Evolutionary conservation across 2,329 filamentous ascomycete species (phyloP), one percentile per base, ranked within the genome.

Genomic region (Trichoderma sp.): DNA sequence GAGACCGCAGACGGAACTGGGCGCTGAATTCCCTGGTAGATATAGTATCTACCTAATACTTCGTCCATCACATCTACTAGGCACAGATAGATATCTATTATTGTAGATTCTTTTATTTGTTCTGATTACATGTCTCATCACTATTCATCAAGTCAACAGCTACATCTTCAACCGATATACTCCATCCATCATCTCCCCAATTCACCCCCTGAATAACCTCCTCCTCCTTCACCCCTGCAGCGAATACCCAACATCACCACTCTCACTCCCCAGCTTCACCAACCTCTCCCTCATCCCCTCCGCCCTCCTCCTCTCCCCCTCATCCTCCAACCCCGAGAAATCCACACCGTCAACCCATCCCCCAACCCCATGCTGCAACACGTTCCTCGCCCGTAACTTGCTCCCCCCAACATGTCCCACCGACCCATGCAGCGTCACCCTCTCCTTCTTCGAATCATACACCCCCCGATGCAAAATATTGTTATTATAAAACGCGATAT

Each of bases 401-500:
- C 87, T 87, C 1, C 87, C 90, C 3, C 80, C 81, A 0, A 83
- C 83, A 75, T 90, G 87, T 1, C 92, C 92, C 61, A 93, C 91
- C 70, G 89, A 91, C 7, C 92, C 92, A 80, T 94, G 92, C 77
- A 94, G 81, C 73, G 91, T 93, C 85, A 91, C 87, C 28, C 92
- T 83, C 81, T 93, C 90, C 75, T 83, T 86, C 1, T 51, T 76
- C 14, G 82, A 81, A 74, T 86, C 83, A 79, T 94, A 94, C 32
- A 88, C 88, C 1, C 92, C 92, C 4, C 92, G 84, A 77, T 94
- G 92, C 74, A 97, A 80, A 74, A 97, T 97, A 80, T 97, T 97
- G 78, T 95, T 97, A 80, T 97, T 90, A 79, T 97, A 97, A 77
- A 97, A 97, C 56, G 92, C 92, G 18, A 92, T 89, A 81, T 97